Evolutionary conservation across 768 basidiomycete genomes (phyloP), one percentile per base, ranked within the genome.

Genomic region (Tulasnella sp.): DNA sequence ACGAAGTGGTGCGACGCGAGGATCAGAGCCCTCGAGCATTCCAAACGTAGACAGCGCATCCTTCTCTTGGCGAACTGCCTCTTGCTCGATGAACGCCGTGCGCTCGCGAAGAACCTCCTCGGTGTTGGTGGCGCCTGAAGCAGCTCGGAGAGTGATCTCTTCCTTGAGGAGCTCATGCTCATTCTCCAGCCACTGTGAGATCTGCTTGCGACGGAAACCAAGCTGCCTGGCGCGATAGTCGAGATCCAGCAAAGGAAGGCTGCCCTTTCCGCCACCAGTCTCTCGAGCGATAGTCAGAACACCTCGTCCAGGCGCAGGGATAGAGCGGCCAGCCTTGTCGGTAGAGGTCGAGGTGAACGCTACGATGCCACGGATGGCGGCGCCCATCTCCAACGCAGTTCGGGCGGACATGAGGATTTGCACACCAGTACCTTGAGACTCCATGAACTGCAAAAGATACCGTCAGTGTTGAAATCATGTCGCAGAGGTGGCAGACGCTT

Each of bases 271-370:
- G 1, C 87, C 80, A 7, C 84, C 77, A 45, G 95, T 74, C 74
- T 98, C 84, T 63, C 92, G 80, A 13, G 92, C 96, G 58, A 94
- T 83, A 9, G 84, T 82, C 41, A 99, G 80, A 26, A 92, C 88
- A 65, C 96, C 96, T 61, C 85, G 85, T 59, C 96, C 96, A 51
- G 96, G 96, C 61, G 96, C 96, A 47, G 96, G 96, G 59, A 99
- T 84, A 3, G 94, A 97, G 51, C 96, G 92, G 17, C 96, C 96
- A 62, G 96, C 95, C 75, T 99, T 99, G 77, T 99, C 96, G 65
- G 88, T 91, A 7, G 92, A 92, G 2, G 96, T 99, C 2, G 95
- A 93, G 1, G 96, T 96, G 77, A 90, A 98, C 1, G 84, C 93
- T 61, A 99, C 79, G 66, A 99, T 80, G 67, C 89, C 92, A 65